phyloP scores from a whole-genome alignment of 305 asterid species.

The Vinca major region DNA sequence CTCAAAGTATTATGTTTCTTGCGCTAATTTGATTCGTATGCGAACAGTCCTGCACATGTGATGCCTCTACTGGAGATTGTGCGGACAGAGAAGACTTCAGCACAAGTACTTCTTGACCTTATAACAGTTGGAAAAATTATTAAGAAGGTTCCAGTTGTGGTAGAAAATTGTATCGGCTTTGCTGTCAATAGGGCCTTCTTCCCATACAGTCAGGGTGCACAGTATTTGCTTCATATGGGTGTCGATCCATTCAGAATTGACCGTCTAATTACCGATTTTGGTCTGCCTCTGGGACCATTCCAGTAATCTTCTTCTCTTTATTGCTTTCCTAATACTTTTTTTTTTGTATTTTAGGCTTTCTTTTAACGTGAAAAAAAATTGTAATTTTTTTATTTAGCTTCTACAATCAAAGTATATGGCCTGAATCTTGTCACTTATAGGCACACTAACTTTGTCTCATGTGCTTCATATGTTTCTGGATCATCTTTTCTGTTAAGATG shows the following conservation, averaged over 20 bases:
- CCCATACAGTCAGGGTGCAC: constrained; percentile 79
- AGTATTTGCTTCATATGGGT: constrained; percentile 62
- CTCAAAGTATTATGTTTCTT: not conserved
- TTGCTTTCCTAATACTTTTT: constrained; percentile 2
- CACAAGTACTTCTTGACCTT: constrained; percentile 82
- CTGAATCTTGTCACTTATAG: not conserved
- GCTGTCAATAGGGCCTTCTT: constrained; percentile 96
- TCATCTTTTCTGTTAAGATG: not conserved
- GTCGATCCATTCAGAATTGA: constrained; percentile 88
- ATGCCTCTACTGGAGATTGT: constrained; percentile 96
- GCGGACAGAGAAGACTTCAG: constrained; percentile 75
- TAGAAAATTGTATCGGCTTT: constrained; percentile 95
- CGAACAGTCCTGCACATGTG: constrained; percentile 89
- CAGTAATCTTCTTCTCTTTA: constrained; percentile 52
- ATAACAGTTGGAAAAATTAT: constrained; percentile 78
- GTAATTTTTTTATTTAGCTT: not conserved
- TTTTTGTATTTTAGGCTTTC: no score
- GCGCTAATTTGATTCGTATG: constrained; percentile 16
- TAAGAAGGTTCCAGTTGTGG: constrained; percentile 89
- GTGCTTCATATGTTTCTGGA: not conserved
- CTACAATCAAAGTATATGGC: not conserved
- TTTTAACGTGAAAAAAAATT: not conserved
- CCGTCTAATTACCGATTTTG: constrained; percentile 61
- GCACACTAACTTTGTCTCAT: not conserved
- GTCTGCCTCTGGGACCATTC: constrained; percentile 96